These are phyloP conservation scores for Picochlorum sp. DNA, from an alignment of 139 green algal species.

Conservation along the genomic window DNA sequence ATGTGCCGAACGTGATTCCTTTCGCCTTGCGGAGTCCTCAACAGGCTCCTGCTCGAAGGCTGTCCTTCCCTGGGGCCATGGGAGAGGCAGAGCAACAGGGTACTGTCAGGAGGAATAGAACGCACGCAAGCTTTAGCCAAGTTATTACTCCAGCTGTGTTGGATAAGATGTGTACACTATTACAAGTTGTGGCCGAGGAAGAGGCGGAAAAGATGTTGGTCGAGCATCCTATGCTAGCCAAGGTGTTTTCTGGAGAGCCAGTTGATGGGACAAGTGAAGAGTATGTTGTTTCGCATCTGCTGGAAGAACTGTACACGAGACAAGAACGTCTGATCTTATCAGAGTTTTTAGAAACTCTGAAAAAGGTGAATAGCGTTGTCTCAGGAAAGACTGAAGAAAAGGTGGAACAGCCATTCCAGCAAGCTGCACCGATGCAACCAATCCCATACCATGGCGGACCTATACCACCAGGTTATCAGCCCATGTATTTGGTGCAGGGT, in stretches of 20 bases:
- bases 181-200: conserved; percentile 21
- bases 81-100: conserved; percentile 1
- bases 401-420: not conserved
- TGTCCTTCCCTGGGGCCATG: not conserved
- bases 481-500: no score
- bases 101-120: not conserved
- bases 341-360: conserved; percentile 21
- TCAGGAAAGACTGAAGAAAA: not conserved
- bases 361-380: not conserved
- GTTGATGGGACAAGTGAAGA: not conserved
- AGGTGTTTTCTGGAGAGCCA: no score
- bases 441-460: not conserved
- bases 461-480: no score
- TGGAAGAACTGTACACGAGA: not conserved
- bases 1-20: no score
- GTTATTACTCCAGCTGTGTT: conserved; percentile 27
- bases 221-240: not conserved
- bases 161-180: conserved; percentile 22
- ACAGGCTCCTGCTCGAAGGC: not conserved
- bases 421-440: not conserved
- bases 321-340: conserved; percentile 20
- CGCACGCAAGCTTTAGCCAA: not conserved
- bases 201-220: conserved; percentile 4
- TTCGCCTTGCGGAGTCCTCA: no score
- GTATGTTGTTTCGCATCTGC: no score